Base-by-base conservation (phyloP, 2,329 filamentous ascomycete genomes). In the Triangularia verruculosa region DNA sequence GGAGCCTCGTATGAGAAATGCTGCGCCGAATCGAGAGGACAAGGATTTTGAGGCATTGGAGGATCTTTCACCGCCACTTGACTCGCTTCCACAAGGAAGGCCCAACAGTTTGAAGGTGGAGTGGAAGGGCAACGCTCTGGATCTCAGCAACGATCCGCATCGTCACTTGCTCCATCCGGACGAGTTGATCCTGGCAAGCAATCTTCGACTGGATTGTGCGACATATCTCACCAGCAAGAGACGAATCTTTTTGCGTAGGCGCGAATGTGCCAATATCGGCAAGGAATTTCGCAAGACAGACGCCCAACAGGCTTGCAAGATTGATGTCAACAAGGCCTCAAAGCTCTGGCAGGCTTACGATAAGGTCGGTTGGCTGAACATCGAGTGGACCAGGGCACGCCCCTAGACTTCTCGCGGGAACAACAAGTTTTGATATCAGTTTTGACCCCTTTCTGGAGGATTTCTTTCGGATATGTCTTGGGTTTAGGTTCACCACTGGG, bases 321-420 rank as follows among this genome's bases (percentile, higher is more conserved):
- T 97, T 68, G 94, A 98, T 72, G 94, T 98, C 75, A 97, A 97
- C 82, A 98, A 97, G 81, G 92, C 93, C 2, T 96, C 92, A 69
- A 94, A 94, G 76, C 82, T 98, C 55, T 97, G 92, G 91, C 88
- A 88, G 39, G 92, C 92, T 5, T 98, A 92, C 73, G 91, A 97
- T 57, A 89, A 88, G 70, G 91, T 95, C 39, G 90, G 90, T 70
- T 96, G 93, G 92, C 87, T 97, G 67, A 82, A 90, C 4, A 73
- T 79, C 15, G 68, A 74, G 27, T 70, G 67, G 66, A 47, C 39
- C 39, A 47, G 8, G 39, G 39, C n/a, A 3, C 39, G 39, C n/a
- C 6, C 39, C 2, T 47, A 47, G 9, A 47, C n/a, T 11, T 6
- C 1, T 47, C 9, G 27, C 9, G 27, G 27, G 27, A 5, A 5